Evolutionary conservation across 139 green algal species (phyloP), one percentile per base, ranked within the genome.

Genomic region (Gonium pectorale): DNA sequence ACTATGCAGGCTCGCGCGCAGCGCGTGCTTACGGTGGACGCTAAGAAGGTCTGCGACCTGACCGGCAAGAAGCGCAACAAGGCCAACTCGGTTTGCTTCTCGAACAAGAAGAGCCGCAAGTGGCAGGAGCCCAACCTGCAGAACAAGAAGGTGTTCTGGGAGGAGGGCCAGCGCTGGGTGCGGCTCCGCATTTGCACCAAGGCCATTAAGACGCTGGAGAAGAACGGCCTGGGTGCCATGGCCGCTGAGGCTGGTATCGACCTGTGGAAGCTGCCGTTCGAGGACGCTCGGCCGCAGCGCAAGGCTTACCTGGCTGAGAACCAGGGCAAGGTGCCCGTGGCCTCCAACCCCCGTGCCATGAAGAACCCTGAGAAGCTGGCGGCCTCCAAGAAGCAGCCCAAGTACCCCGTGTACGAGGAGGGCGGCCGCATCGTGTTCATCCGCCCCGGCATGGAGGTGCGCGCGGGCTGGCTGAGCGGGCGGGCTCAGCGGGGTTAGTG

Each of bases 11-110:
- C 27, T 3, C 79, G 79, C 49, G 79, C 77, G 19, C 64, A 46
- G 19, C 79, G 79, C 37, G 79, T 85, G 46, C 35, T 85, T 0
- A 78, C 79, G 29, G 79, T 85, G 79, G 64, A 75, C 46, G 64
- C 63, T 35, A 85, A 78, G 79, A 90, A 95, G 71, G 87, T 93
- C 67, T 99, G 95, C 86, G 83, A 97, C 46, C 90, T 98, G 21
- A 98, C 97, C 8, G 97, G 97, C 82, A 97, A 96, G 90, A 97
- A 95, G 88, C 91, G 93, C 77, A 99, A 99, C 94, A 99, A 99
- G 88, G 97, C 95, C 41, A 98, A 98, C 88, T 81, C 88, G 7
- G 95, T 99, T 9, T 97, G 94, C 64, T 99, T 99, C 92, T 99
- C 96, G 22, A 97, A 99, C 94, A 98, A 98, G 91, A 93, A 97